Base-by-base conservation (phyloP, 164 flowering plant genomes). In the Aristolochia contorta region DNA sequence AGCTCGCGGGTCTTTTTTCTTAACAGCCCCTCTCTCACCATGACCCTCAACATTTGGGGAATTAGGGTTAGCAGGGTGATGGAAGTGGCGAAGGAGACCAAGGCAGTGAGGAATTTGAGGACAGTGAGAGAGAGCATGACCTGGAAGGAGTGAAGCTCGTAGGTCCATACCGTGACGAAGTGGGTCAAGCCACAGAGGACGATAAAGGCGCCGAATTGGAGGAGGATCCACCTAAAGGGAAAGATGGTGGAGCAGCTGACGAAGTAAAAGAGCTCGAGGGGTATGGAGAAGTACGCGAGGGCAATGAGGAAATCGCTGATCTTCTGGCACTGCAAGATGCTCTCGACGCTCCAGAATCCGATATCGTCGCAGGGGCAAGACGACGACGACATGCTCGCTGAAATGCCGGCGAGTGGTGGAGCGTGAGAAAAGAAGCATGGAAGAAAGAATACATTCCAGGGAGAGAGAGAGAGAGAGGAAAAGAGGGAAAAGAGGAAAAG, bases 211-310 rank as follows among this genome's bases (percentile, higher is more conserved):
- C 65, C 73, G 56, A 70, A 65, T 49, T 56, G 69, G 15, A 63
- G 47, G 13, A 70, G 20, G 50, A 70, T 20, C 71, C 71, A 72
- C 14, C 62, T 47, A 16, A 67, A 72, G 37, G 71, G 75, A 20
- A 67, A 71, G 52, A 69, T 46, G 37, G 55, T 48, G 20, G 70
- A 73, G 51, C 73, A 69, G 60, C 65, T 65, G 10, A 73, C 63
- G 58, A 73, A 66, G 69, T 73, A 69, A 52, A 63, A 56, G 56
- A 73, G 67, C 57, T 69, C 72, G 22, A 69, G 67, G 21, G 73
- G 68, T 27, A 73, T 69, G 20, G 73, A 73, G 63, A 73, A 73
- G 62, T 69, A 72, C 27, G 75, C 72, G 16, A 68, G 50, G 22
- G 69, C 65, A 16, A 69, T 69, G 25, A 73, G 59, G 62, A 73